These are phyloP conservation scores for Amaranthus cruentus DNA, from an alignment of 148 eudicot genomes.

Conservation along the genomic window DNA sequence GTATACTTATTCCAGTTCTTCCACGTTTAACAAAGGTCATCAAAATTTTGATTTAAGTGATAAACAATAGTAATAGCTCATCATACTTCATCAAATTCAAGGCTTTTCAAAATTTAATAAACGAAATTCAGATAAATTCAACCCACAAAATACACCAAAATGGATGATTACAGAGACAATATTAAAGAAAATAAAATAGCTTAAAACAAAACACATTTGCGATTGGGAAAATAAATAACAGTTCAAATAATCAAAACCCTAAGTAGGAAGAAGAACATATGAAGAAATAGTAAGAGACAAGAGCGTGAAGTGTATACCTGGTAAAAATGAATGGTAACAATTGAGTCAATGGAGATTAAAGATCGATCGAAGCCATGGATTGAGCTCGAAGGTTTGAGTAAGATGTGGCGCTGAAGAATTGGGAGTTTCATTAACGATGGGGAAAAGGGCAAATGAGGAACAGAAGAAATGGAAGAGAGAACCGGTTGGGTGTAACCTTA, in stretches of 20 bases:
- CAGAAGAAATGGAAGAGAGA: constrained; percentile 11
- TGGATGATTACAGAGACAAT: background rate
- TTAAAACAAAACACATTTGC: background rate
- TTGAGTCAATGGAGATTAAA: background rate
- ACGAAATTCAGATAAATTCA: background rate
- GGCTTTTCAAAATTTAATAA: background rate
- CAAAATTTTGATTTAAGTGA: background rate
- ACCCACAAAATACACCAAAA: background rate
- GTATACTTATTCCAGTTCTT: background rate
- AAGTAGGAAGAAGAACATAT: background rate
- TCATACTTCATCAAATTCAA: background rate
- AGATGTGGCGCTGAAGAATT: background rate
- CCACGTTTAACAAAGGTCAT: background rate
- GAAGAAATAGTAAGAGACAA: background rate
- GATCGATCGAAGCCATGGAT: constrained; percentile 3
- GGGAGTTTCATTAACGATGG: constrained; percentile 5
- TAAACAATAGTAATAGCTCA: background rate
- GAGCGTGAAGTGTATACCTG: constrained; percentile 19
- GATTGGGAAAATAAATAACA: background rate
- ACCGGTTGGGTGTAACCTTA: constrained; percentile 13
- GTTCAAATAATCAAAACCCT: background rate
- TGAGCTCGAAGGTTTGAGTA: background rate
- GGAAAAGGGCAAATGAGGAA: background rate
- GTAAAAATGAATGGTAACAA: constrained; percentile 5
- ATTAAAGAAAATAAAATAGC: background rate